These are phyloP conservation scores for Hyphopichia buzzinii DNA, from an alignment of 1,139 yeast genomes.

Conservation along the genomic window DNA sequence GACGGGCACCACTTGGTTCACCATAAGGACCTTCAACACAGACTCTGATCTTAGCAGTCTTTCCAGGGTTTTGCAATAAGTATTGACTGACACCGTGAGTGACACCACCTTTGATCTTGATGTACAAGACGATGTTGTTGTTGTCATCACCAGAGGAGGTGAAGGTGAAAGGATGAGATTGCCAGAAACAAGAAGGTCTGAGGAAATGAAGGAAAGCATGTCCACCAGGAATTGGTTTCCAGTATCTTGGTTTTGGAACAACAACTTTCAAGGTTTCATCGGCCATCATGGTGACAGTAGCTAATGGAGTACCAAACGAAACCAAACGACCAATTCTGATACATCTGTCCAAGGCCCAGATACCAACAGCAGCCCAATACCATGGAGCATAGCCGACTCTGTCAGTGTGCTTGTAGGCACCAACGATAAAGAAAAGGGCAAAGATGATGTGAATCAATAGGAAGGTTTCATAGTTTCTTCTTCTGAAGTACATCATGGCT, in stretches of 20 bases:
- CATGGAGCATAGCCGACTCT: slow-evolving; percentile 34
- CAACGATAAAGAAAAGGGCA: slow-evolving; percentile 36
- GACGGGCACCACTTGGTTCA: slow-evolving; percentile 24
- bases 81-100: slow-evolving; percentile 28
- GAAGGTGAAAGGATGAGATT: slow-evolving; percentile 37
- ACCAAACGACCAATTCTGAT: slow-evolving; percentile 29
- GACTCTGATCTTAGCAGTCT: slow-evolving; percentile 24
- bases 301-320: slow-evolving; percentile 34
- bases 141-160: slow-evolving; percentile 20
- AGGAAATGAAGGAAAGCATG: slow-evolving; percentile 47
- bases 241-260: slow-evolving; percentile 35
- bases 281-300: slow-evolving; percentile 31
- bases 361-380: slow-evolving; percentile 33
- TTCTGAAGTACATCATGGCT: slow-evolving; percentile 35
- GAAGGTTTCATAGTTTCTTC: slow-evolving; percentile 40
- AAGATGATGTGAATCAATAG: slow-evolving; percentile 34
- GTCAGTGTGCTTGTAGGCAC: slow-evolving; percentile 36
- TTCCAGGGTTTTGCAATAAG: slow-evolving; percentile 24
- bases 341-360: slow-evolving; percentile 43
- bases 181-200: slow-evolving; percentile 43
- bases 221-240: slow-evolving; percentile 45
- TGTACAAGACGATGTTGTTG: slow-evolving; percentile 24
- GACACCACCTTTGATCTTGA: slow-evolving; percentile 33
- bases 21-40: slow-evolving; percentile 41
- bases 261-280: slow-evolving; percentile 39